Evolutionary conservation across 2,329 filamentous ascomycete species (phyloP).

Genomic region (Alternaria gaisen): DNA sequence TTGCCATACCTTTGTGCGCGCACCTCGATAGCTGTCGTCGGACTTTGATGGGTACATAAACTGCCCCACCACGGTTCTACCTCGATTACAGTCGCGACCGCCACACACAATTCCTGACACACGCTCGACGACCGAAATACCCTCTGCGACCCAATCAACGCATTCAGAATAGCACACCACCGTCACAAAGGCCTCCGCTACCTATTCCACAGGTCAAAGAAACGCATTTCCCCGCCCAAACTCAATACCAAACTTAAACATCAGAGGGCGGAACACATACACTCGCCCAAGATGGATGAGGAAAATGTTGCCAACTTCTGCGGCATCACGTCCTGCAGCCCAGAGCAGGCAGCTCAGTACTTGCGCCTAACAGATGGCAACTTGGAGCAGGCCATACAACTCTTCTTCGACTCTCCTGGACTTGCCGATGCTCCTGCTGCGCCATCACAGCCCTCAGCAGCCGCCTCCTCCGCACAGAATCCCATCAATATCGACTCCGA

Average conservation of each 20-base stretch:
- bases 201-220: not conserved
- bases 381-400: conserved; percentile 83
- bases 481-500: conserved; percentile 80
- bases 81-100: conserved; percentile 23
- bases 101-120: conserved; percentile 15
- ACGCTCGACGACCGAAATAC: not conserved
- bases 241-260: not conserved
- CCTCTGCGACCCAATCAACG: not conserved
- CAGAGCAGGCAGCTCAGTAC: conserved; percentile 80
- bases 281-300: conserved; percentile 47
- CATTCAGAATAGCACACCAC: conserved; percentile 4
- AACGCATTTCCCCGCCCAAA: not conserved
- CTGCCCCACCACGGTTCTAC: conserved; percentile 35
- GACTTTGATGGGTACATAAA: conserved; percentile 27
- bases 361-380: conserved; percentile 85
- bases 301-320: conserved; percentile 78
- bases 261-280: conserved; percentile 6
- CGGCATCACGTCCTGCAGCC: conserved; percentile 78
- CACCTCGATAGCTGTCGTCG: conserved; percentile 4
- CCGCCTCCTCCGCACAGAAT: conserved; percentile 58
- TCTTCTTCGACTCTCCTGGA: conserved; percentile 90
- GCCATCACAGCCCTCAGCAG: conserved; percentile 47
- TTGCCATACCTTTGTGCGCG: not conserved
- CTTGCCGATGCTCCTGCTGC: conserved; percentile 61
- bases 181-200: not conserved